Conservation (phyloP, 441 rosid genomes). For the Breynia disticha region DNA sequence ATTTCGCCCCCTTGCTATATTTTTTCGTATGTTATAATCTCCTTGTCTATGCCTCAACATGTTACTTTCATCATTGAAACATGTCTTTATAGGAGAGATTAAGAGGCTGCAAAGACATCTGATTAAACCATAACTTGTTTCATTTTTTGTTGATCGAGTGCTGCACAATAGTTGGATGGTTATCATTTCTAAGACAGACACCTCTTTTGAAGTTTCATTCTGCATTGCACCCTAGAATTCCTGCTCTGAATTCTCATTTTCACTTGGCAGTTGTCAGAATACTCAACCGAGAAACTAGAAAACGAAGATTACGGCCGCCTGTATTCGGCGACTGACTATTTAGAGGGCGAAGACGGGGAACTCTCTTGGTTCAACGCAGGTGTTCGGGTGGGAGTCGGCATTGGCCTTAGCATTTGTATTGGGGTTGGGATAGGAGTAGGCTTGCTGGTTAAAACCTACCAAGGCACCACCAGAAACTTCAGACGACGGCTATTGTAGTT, state of each 20-base stretch:
- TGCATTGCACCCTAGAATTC: neutral
- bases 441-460: slow-evolving; percentile 58
- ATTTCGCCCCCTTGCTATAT: too few species aligned
- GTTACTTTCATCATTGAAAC: too few species aligned
- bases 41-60: too few species aligned
- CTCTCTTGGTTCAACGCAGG: slow-evolving; percentile 94
- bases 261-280: slow-evolving; percentile 33
- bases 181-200: too few species aligned
- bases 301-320: slow-evolving; percentile 28
- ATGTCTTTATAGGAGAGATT: too few species aligned
- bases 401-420: slow-evolving; percentile 67
- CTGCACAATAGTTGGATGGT: too few species aligned
- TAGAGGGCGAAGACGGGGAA: slow-evolving; percentile 66
- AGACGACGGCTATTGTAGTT: slow-evolving; percentile 36
- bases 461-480: slow-evolving; percentile 53
- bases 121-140: too few species aligned
- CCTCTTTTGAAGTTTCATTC: neutral
- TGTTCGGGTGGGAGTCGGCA: slow-evolving; percentile 80
- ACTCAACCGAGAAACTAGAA: slow-evolving; percentile 32
- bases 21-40: too few species aligned
- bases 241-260: slow-evolving; percentile 8
- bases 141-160: too few species aligned
- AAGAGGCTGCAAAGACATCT: too few species aligned
- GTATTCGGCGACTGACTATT: slow-evolving; percentile 31
- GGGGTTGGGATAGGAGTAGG: slow-evolving; percentile 79